Percentiles rank a stretch among this genome's conserved stretches.
Evolutionary conservation across 331 rosid genomes (phyloP).

Genomic region (Malus hybrid): DNA sequence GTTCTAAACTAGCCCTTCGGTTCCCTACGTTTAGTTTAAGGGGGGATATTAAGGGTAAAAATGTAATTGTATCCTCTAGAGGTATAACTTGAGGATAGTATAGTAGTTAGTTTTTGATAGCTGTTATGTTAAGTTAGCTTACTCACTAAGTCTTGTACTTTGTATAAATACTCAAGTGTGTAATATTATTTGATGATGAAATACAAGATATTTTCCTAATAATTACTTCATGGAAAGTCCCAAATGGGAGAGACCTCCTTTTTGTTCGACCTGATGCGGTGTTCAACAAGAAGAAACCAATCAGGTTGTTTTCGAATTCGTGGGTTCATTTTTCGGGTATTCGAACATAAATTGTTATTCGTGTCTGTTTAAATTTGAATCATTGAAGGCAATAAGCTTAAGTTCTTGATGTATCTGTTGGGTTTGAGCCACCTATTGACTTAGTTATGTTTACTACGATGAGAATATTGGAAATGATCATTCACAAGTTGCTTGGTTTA

Average conservation of each 20-base stretch:
- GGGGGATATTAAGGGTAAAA: too few species aligned
- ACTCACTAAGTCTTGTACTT: too few species aligned
- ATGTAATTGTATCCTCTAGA: too few species aligned
- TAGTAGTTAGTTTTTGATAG: too few species aligned
- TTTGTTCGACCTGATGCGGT: constrained; percentile 94
- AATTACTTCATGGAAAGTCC: constrained; percentile 81
- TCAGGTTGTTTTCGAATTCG: constrained; percentile 47
- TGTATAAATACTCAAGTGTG: too few species aligned
- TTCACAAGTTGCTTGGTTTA: neutral
- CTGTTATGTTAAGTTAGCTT: too few species aligned
- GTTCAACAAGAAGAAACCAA: constrained; percentile 77
- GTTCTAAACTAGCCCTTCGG: too few species aligned
- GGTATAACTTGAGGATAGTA: too few species aligned
- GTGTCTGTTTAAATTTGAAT: neutral
- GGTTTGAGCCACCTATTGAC: neutral
- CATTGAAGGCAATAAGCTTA: neutral
- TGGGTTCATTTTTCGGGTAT: neutral
- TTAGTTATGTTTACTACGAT: neutral
- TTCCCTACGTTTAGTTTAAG: too few species aligned
- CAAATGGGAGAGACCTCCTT: constrained; percentile 73
- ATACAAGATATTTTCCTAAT: too few species aligned
- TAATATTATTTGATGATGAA: too few species aligned
- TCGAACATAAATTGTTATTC: neutral
- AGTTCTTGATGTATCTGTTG: neutral
- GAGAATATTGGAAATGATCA: neutral